Evolutionary conservation across 2,329 filamentous ascomycete genomes (phyloP), one percentile per base, ranked within the genome.

Genomic region (Fonsecaea pedrosoi): DNA sequence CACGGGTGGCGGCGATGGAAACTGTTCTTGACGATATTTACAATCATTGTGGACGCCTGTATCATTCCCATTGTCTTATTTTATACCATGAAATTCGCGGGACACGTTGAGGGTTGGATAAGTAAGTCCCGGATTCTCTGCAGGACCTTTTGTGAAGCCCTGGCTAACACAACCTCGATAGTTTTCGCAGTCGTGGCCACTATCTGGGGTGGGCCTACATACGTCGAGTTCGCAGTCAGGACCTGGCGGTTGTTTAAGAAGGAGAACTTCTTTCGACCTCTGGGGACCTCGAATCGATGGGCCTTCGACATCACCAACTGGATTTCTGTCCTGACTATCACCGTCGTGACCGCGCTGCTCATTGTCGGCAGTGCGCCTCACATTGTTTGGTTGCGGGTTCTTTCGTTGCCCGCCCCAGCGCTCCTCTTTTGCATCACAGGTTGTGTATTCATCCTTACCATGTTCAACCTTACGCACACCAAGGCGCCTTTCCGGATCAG

Each of bases 401-500:
- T 74, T 15, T 69, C 70, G 12, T 68, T 74, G 64, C 72, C 72
- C 2, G 70, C 57, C 25, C 71, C 71, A 13, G 68, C 69, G 2
- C 38, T 73, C 6, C 50, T 74, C 6, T 67, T 56, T 37, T 67
- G 62, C 45, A 40, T 73, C 6, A 70, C 70, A 7, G 60, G 64
- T 7, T 54, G 65, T 38, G 57, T 72, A 21, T 66, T 71, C 30
- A 50, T 70, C 18, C 59, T 71, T 25, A 72, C 69, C 40, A 62
- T 72, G 53, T 72, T 61, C 50, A 62, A 64, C 55, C 54, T 67
- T 18, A 34, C 60, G 30, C 78, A 80, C n/a, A 77, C 74, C 68
- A 80, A 78, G 72, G 71, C 71, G 21, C 87, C 86, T 0, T 89
- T 87, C 73, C 84, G 86, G 54, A 86, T 90, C 68, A 89, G 86